Base-by-base conservation (phyloP, 208 protist genomes). In the Leptomonas seymouri region DNA sequence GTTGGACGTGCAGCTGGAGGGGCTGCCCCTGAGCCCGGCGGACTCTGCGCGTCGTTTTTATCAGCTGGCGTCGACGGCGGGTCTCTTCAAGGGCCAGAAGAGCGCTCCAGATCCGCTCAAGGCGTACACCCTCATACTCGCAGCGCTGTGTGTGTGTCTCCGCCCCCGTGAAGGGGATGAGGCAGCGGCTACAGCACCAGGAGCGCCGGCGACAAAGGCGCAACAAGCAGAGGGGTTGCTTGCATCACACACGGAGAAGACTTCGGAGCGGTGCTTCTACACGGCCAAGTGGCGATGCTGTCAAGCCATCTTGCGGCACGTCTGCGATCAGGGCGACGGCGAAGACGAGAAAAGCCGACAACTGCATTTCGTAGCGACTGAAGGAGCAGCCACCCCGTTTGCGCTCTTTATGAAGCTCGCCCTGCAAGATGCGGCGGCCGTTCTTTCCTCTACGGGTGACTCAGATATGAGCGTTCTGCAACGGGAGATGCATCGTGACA, bases 1-100 rank as follows among this genome's bases (percentile, higher is more conserved):
- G 21, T 16, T 78, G 45, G 72, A 78, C 49, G 49, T 14, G 27
- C 58, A 72, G 50, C 20, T 59, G 36, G 39, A 42, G 23, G 50
- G 21, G n/a, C 23, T 39, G 15, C 9, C 34, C 3, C 18, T 73
- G 58, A 73, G 67, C 16, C 45, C 67, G 0, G 67, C 49, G 5
- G 67, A 73, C 31, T 60, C 49, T 3, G 67, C 67, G 14, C 51
- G 53, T 20, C 41, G 67, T 49, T 73, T 73, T 27, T 73, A 73
- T 34, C 20, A 14, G 16, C 21, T 73, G 46, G 67, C 67, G 48
- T 53, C 39, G 36, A 11, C 27, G 3, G 67, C 58, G 9, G 67
- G 57, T 12, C 46, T 65, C 3, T 61, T 73, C 42, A 27, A 20
- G 5, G 23, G n/a, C 20, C 18, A 15, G 12, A n/a, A 21, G 20